Evolutionary conservation across 75 land plant species (phyloP), one percentile per base, ranked within the genome.

Genomic region (Azolla pinnata): DNA sequence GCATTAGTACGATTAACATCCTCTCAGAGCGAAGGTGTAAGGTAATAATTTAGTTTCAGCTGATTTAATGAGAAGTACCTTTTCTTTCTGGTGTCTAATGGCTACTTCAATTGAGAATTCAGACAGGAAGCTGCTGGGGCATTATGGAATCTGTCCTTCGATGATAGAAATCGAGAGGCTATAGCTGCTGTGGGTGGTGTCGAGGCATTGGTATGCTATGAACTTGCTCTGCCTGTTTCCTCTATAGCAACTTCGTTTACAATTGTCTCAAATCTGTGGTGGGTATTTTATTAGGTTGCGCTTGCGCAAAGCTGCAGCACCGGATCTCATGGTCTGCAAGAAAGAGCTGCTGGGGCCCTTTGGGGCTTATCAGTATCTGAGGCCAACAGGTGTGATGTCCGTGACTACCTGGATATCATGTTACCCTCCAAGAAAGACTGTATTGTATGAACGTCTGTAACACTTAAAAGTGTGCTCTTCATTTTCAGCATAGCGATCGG

Each of bases 51-150:
- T 7, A 14, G 25, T 54, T 64, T 32, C 16, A 46, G 42, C 7
- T 38, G 14, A 38, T 7, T 14, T 7, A 38, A 23, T n/a, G 12
- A 16, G 31, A 27, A 19, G 2, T 52, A 20, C 26, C n/a, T 18
- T 53, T 25, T 63, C n/a, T 56, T 20, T 53, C 32, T 28, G 25
- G 42, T 7, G 10, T 38, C 42, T 7, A 7, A 14, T 7, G 42
- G 7, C 42, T 38, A 7, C n/a, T 8, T 51, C 8, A 5, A 19
- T 19, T 7, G n/a, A 7, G 29, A 7, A 4, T 59, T 0, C 67
- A 95, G 99, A 67, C 99, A 89, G 76, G 99, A 95, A 61, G 99
- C 99, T 63, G 96, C 99, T 73, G 99, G 96, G 62, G 99, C 99
- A 9, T 62, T 95, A 31, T 95, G 99, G 99, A 95, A 95, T 63